Conservation (phyloP, 176 grass and related monocot genomes). For the Metroxylon sagu region DNA sequence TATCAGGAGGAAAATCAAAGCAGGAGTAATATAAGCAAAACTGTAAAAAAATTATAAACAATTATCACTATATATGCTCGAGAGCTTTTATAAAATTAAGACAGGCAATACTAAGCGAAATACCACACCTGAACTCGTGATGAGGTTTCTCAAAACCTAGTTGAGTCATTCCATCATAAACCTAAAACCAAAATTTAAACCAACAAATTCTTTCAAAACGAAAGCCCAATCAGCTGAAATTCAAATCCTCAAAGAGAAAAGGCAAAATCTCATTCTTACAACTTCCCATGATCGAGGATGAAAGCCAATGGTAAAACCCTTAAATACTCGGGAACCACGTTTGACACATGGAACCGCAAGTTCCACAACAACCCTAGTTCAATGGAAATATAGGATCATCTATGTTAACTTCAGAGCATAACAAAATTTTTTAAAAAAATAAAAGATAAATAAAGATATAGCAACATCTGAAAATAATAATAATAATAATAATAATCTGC, state of each 20-base stretch:
- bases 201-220: slow-evolving; percentile 15
- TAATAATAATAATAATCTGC: too few species aligned
- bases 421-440: too few species aligned
- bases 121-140: slow-evolving; percentile 56
- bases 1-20: too few species aligned
- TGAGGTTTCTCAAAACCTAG: slow-evolving; percentile 67
- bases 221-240: slow-evolving; percentile 10
- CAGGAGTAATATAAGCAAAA: too few species aligned
- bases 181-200: slow-evolving; percentile 31
- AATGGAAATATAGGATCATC: slow-evolving; percentile 3
- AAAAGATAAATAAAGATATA: too few species aligned
- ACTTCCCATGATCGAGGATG: slow-evolving; percentile 79
- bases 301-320: slow-evolving; percentile 87
- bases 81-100: too few species aligned
- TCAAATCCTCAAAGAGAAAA: slow-evolving; percentile 4
- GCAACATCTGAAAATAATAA: too few species aligned
- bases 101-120: background rate
- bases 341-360: slow-evolving; percentile 71
- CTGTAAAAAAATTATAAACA: too few species aligned
- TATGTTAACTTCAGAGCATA: too few species aligned
- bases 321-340: slow-evolving; percentile 61
- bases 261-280: slow-evolving; percentile 35
- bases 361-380: slow-evolving; percentile 50
- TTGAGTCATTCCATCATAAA: slow-evolving; percentile 86
- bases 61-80: too few species aligned